A percentile compares a stretch with the other conserved stretches of the same genome.
Conservation (phyloP, 805 yeast species). For the Saccharomycopsis amapae region DNA sequence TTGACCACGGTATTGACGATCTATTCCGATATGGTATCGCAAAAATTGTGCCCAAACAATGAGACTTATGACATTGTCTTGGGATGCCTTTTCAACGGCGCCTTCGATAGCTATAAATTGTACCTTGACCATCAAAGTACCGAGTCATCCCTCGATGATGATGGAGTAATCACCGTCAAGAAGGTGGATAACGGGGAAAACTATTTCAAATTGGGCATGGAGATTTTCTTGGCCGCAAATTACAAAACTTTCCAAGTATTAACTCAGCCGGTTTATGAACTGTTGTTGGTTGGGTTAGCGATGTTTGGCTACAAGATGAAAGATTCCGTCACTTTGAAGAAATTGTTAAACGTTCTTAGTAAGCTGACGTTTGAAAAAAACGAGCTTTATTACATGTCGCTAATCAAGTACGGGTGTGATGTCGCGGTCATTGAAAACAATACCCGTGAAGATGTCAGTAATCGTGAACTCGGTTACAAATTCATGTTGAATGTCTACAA, state of each 20-base stretch:
- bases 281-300: conserved; percentile 15
- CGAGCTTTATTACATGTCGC: conserved; percentile 16
- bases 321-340: conserved; percentile 7
- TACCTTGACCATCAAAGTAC: conserved; percentile 6
- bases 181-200: conserved; percentile 17
- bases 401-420: conserved; percentile 15
- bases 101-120: conserved; percentile 13
- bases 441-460: not conserved
- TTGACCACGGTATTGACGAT: conserved; percentile 19
- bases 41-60: conserved; percentile 15
- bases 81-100: conserved; percentile 14
- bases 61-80: conserved; percentile 17
- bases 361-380: conserved; percentile 7
- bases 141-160: conserved; percentile 15
- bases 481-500: conserved; percentile 13
- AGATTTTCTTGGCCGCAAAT: conserved; percentile 21
- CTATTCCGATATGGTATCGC: conserved; percentile 20
- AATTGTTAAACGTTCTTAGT: conserved; percentile 13
- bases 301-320: conserved; percentile 15
- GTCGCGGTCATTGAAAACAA: not conserved
- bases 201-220: conserved; percentile 20
- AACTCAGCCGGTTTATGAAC: conserved; percentile 14
- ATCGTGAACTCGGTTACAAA: not conserved
- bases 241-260: conserved; percentile 9
- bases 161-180: conserved; percentile 4